These are phyloP conservation scores for Pyrenophora teres DNA, from an alignment of 2,329 filamentous ascomycete species.

Conservation along the genomic window DNA sequence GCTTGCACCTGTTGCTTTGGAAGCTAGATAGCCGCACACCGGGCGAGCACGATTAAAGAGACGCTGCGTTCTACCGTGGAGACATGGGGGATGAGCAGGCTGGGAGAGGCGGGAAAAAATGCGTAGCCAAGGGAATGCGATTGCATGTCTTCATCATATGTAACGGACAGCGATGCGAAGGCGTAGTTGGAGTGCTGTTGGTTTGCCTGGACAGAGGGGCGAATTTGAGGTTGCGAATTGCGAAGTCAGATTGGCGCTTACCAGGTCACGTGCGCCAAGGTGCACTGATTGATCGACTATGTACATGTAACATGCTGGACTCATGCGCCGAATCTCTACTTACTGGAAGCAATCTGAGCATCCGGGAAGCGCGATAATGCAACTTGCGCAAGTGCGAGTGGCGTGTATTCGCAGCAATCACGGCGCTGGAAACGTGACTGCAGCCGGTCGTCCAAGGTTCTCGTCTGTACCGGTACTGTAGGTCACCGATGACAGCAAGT, in stretches of 20 bases:
- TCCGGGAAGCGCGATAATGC: no score
- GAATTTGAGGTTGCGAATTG: conserved; percentile 11
- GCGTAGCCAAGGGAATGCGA: neutral
- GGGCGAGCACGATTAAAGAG: neutral
- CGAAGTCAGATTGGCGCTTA: conserved; percentile 7
- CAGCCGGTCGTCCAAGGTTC: neutral
- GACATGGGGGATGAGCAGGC: neutral
- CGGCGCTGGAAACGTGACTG: neutral
- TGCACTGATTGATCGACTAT: neutral
- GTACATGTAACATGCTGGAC: neutral
- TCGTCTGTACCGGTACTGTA: no score
- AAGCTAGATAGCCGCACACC: neutral
- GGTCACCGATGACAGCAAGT: neutral
- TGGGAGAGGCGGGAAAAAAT: neutral
- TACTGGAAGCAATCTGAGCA: no score
- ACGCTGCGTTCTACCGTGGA: neutral
- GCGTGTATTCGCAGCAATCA: no score
- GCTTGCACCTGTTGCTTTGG: neutral
- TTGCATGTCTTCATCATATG: neutral
- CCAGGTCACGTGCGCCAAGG: conserved; percentile 11
- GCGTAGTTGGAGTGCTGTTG: conserved; percentile 8
- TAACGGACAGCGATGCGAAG: neutral
- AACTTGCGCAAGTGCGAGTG: neutral
- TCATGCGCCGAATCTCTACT: neutral
- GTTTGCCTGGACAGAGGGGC: neutral